Base-by-base conservation (phyloP, 805 yeast species). In the Scheffersomyces ergatensis region DNA sequence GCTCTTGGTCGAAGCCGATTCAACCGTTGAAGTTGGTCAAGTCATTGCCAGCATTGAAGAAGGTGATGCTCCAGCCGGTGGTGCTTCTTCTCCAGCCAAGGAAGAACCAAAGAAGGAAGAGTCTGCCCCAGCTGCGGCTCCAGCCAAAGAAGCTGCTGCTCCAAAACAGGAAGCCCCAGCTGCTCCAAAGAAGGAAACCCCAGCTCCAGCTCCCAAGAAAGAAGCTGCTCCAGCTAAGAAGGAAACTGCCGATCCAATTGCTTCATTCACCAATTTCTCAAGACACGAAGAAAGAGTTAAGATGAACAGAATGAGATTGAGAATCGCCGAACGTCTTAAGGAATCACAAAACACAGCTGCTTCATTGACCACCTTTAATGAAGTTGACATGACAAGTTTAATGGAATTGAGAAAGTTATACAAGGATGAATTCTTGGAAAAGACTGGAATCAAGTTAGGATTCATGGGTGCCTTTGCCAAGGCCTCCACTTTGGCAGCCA, bases 261-360 rank as follows among this genome's bases (percentile, higher is more conserved):
- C 58, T 21, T 47, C 67, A 4, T 68, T 68, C 60, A 67, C 72
- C 39, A 49, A 57, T 38, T 88, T 87, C 60, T 77, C 93, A 44
- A 86, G 99, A 75, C 68, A 72, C 47, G 98, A 93, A 73, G 85
- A 83, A 62, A 81, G 89, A 65, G 95, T 93, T 50, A 92, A 92
- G 78, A 92, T 92, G 98, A 93, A 90, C 83, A 87, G 99, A 77
- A 93, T 92, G 98, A 85, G 99, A 74, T 71, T 88, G 72, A 88
- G 99, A 78, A 93, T 93, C 53, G 96, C 99, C 46, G 98, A 92
- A 77, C 88, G 99, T 74, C 85, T 92, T 63, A 92, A 92, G 88
- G 98, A 93, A 77, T 87, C 98, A 26, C 99, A 92, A 74, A 93
- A 93, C 78, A 90, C 98, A 42, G 95, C 98, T 51, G 99, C 99